Percentiles rank a stretch among this genome's conserved stretches.
These are phyloP conservation scores for Boletus vinaceobasis DNA, from an alignment of 768 basidiomycete species.

Conservation along the genomic window DNA sequence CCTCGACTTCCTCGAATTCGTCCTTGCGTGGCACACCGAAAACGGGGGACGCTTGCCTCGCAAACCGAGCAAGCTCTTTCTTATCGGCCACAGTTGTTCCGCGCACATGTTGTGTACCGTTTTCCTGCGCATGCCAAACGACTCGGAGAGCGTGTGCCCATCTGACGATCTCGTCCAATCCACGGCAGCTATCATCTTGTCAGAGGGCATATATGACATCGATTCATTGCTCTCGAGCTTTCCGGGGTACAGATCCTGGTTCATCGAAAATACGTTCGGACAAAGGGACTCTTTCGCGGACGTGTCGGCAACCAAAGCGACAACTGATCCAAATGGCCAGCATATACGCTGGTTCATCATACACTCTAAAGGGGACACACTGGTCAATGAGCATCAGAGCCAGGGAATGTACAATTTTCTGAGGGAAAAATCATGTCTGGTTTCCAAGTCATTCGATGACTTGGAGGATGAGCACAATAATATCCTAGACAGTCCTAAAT, in stretches of 20 bases:
- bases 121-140: constrained; percentile 48
- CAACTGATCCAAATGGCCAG: constrained; percentile 31
- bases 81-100: constrained; percentile 78
- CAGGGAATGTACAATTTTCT: constrained; percentile 57
- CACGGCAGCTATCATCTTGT: constrained; percentile 56
- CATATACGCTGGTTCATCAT: constrained; percentile 65
- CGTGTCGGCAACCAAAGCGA: constrained; percentile 44
- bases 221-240: constrained; percentile 61
- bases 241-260: constrained; percentile 67
- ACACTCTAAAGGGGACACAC: constrained; percentile 69
- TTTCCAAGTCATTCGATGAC: constrained; percentile 36
- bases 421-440: constrained; percentile 23
- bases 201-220: constrained; percentile 79
- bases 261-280: constrained; percentile 66
- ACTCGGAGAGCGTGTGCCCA: constrained; percentile 38
- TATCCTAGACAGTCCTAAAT: constrained; percentile 42
- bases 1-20: constrained; percentile 57
- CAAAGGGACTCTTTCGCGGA: constrained; percentile 42
- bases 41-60: constrained; percentile 27
- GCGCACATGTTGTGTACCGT: constrained; percentile 78
- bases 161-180: constrained; percentile 37
- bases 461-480: constrained; percentile 54
- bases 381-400: constrained; percentile 64
- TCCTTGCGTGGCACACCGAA: constrained; percentile 41
- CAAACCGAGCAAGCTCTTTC: constrained; percentile 44